Percentiles rank a stretch among this genome's conserved stretches.
Evolutionary conservation across 371 early-diverging fungal species (phyloP).

Genomic region (Rhizomucor pusillus): DNA sequence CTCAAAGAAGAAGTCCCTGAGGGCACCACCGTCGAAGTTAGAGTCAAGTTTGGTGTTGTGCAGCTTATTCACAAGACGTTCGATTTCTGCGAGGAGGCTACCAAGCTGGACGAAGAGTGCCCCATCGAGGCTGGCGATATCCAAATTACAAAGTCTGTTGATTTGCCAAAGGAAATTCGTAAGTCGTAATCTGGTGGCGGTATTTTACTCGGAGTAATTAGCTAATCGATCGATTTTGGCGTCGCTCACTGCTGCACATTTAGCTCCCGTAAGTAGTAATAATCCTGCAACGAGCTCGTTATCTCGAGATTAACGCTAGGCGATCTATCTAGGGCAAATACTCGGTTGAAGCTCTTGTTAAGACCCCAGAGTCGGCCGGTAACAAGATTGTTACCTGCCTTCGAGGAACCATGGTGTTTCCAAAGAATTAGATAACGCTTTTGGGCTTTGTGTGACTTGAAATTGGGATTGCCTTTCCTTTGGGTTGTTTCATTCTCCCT

Average conservation of each 20-base stretch:
- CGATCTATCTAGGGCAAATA: constrained; percentile 9
- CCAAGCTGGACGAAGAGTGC: constrained; percentile 52
- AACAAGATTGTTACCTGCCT: constrained; percentile 7
- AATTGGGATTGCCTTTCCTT: too few species aligned
- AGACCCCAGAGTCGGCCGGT: not conserved
- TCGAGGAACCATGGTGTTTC: too few species aligned
- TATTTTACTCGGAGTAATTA: not conserved
- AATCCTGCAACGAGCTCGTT: too few species aligned
- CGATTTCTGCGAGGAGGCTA: constrained; percentile 54
- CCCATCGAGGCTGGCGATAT: constrained; percentile 53
- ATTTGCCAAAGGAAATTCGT: constrained; percentile 57
- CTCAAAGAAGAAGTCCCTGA: constrained; percentile 41
- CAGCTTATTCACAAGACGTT: constrained; percentile 32
- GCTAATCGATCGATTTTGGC: too few species aligned
- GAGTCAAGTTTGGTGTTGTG: constrained; percentile 50
- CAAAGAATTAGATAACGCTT: too few species aligned
- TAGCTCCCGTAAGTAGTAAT: too few species aligned
- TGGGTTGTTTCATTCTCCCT: too few species aligned
- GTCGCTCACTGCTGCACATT: too few species aligned
- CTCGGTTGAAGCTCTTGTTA: constrained; percentile 5
- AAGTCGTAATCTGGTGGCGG: constrained; percentile 14
- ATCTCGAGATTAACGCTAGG: too few species aligned
- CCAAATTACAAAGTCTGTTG: constrained; percentile 37
- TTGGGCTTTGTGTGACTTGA: too few species aligned
- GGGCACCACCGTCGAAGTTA: constrained; percentile 47